Evolutionary conservation across 2,329 filamentous ascomycete species (phyloP).

Genomic region (Fragosphaeria purpurea): DNA sequence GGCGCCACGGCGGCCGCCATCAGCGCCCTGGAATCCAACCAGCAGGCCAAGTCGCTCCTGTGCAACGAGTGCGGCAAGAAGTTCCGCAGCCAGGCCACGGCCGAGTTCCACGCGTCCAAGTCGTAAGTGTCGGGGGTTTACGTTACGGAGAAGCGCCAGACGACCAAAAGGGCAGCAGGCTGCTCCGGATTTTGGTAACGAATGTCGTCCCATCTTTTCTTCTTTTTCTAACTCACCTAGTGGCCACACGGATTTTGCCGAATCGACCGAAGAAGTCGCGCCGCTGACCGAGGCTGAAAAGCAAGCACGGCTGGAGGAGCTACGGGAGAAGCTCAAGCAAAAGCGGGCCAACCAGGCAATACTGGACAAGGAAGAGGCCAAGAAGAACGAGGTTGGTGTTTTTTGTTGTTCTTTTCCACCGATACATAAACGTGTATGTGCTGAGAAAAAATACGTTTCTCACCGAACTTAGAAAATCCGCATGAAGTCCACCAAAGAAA

Average conservation of each 20-base stretch:
- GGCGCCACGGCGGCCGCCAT: slow-evolving; percentile 42
- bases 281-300: slow-evolving; percentile 90
- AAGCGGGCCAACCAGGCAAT: slow-evolving; percentile 61
- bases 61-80: slow-evolving; percentile 95
- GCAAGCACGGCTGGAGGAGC: slow-evolving; percentile 64
- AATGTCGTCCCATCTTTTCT: background rate
- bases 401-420: background rate
- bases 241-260: slow-evolving; percentile 80
- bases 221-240: slow-evolving; percentile 25
- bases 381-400: slow-evolving; percentile 69
- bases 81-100: slow-evolving; percentile 71
- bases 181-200: too few relatives aligned
- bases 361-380: slow-evolving; percentile 70
- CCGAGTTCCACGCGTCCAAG: slow-evolving; percentile 84
- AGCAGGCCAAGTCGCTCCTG: slow-evolving; percentile 67
- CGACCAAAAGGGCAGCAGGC: too few relatives aligned
- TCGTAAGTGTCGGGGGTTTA: slow-evolving; percentile 39
- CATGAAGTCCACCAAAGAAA: slow-evolving; percentile 80
- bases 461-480: slow-evolving; percentile 47
- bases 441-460: background rate
- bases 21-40: slow-evolving; percentile 58
- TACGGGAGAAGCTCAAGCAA: slow-evolving; percentile 59
- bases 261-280: slow-evolving; percentile 86
- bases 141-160: too few relatives aligned
- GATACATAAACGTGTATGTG: background rate